These are phyloP conservation scores for Aspergillus bertholletiae DNA, from an alignment of 495 filamentous ascomycete species.

Conservation along the genomic window DNA sequence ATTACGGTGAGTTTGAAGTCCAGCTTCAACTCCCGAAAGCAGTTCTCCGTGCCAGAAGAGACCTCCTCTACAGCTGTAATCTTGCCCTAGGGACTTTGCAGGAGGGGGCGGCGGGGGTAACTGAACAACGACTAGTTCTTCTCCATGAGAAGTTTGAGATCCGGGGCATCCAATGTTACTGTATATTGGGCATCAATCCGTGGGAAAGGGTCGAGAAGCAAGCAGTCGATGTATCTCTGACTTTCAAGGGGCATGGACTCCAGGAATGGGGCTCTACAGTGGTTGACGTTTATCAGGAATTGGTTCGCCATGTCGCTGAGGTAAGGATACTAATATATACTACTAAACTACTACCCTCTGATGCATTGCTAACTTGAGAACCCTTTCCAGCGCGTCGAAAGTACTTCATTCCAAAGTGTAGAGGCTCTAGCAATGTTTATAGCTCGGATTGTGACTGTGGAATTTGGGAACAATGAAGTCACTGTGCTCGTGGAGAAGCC, in stretches of 20 bases:
- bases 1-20: constrained; percentile 13
- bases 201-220: constrained; percentile 44
- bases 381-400: constrained; percentile 32
- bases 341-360: too few species aligned
- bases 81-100: constrained; percentile 5
- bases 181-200: constrained; percentile 44
- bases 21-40: constrained; percentile 20
- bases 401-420: constrained; percentile 37
- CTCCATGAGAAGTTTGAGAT: constrained; percentile 18
- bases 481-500: constrained; percentile 44
- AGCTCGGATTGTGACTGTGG: constrained; percentile 32
- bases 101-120: neutral
- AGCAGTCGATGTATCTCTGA: constrained; percentile 34
- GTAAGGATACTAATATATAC: constrained; percentile 3
- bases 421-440: constrained; percentile 41
- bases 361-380: too few species aligned
- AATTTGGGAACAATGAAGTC: constrained; percentile 31
- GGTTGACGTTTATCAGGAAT: constrained; percentile 16
- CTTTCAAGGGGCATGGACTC: constrained; percentile 22
- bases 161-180: constrained; percentile 18
- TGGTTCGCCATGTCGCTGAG: constrained; percentile 18
- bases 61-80: constrained; percentile 10
- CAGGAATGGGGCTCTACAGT: constrained; percentile 14
- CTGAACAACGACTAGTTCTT: too few species aligned
- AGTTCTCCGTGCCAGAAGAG: constrained; percentile 16